Conservation (phyloP, 352 stramenopile genomes). For the Phytophthora rubi region DNA sequence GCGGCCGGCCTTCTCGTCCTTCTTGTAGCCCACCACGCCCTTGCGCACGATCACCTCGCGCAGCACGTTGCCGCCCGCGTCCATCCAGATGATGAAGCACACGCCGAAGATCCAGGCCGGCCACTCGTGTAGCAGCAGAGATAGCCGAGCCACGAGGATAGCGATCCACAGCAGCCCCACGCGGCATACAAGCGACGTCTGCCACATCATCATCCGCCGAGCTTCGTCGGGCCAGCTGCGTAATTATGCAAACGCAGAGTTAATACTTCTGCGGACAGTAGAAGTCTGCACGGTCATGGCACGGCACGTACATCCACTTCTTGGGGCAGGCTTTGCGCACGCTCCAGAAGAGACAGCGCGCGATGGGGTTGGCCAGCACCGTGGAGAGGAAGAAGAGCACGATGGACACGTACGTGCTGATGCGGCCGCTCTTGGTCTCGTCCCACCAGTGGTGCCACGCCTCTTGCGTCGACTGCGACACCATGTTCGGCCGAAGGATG, state of each 20-base stretch:
- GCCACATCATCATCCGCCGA: slow-evolving; percentile 72
- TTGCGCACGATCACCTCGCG: slow-evolving; percentile 73
- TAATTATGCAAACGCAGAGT: neutral
- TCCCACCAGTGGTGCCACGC: slow-evolving; percentile 69
- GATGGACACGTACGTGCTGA: slow-evolving; percentile 73
- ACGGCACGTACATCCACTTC: slow-evolving; percentile 57
- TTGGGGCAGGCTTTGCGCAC: slow-evolving; percentile 59
- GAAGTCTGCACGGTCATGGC: neutral
- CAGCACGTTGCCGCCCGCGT: slow-evolving; percentile 66
- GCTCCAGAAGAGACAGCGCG: slow-evolving; percentile 71
- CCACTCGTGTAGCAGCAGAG: slow-evolving; percentile 68
- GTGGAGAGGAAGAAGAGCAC: slow-evolving; percentile 83
- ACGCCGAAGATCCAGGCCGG: slow-evolving; percentile 74
- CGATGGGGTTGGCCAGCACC: slow-evolving; percentile 71
- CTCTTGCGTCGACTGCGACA: slow-evolving; percentile 56
- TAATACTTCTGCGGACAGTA: neutral
- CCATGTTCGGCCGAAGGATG: slow-evolving; percentile 12
- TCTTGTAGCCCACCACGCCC: slow-evolving; percentile 64
- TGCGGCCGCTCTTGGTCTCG: slow-evolving; percentile 49
- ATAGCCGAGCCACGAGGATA: slow-evolving; percentile 63
- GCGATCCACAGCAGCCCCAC: slow-evolving; percentile 75
- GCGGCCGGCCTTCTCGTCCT: slow-evolving; percentile 62
- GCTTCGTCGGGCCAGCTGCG: slow-evolving; percentile 75
- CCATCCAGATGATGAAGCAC: slow-evolving; percentile 81
- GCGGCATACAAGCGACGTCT: slow-evolving; percentile 71